Percentiles rank a stretch among this genome's conserved stretches.
Evolutionary conservation across 805 yeast species (phyloP).

Genomic region (Nakazawaea molendinolei): DNA sequence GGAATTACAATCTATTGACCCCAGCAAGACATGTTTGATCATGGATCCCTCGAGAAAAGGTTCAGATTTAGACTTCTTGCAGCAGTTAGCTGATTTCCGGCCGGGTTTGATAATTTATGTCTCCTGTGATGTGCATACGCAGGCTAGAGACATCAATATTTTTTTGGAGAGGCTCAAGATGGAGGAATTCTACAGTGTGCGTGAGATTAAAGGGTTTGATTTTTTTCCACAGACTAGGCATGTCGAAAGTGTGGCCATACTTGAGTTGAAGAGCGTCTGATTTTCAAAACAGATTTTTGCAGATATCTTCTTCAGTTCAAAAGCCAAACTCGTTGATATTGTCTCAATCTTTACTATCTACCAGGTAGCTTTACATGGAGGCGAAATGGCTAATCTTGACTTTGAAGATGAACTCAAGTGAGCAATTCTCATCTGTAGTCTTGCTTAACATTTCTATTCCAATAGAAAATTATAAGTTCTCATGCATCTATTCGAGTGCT

Average conservation of each 20-base stretch:
- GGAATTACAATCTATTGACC: slow-evolving; percentile 23
- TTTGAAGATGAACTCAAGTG: no score
- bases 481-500: no score
- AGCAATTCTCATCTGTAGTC: no score
- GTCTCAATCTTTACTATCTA: no score
- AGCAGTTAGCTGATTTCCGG: slow-evolving; percentile 29
- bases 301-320: no score
- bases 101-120: slow-evolving; percentile 34
- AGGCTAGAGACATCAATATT: slow-evolving; percentile 34
- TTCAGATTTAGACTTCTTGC: slow-evolving; percentile 26
- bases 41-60: slow-evolving; percentile 43
- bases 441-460: no score
- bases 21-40: slow-evolving; percentile 29
- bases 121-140: slow-evolving; percentile 39
- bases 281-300: no score
- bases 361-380: no score
- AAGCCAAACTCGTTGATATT: no score
- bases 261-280: slow-evolving; percentile 19
- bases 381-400: no score
- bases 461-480: no score
- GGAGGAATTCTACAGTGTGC: slow-evolving; percentile 18
- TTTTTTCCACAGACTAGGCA: slow-evolving; percentile 54
- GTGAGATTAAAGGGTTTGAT: slow-evolving; percentile 32
- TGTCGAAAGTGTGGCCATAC: slow-evolving; percentile 47
- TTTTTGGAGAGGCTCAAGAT: slow-evolving; percentile 22